A percentile compares a stretch with the other conserved stretches of the same genome.
These are phyloP conservation scores for Odontarrhena argentea DNA, from an alignment of 345 rosid species.

Conservation along the genomic window DNA sequence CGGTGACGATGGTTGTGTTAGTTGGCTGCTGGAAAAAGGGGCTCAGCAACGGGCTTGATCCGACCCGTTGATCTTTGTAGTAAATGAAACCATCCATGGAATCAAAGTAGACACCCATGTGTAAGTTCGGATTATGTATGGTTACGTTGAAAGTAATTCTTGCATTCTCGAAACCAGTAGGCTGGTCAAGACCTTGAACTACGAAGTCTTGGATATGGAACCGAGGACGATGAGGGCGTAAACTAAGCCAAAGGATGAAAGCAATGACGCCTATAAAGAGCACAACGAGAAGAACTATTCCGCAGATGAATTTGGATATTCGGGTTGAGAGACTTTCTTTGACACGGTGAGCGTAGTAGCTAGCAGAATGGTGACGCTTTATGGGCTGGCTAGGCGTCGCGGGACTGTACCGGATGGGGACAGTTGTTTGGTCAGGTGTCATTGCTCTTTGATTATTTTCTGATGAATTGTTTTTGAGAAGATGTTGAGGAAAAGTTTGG, in stretches of 20 bases:
- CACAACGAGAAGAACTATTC: conserved; percentile 53
- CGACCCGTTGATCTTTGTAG: conserved; percentile 63
- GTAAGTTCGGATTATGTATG: conserved; percentile 68
- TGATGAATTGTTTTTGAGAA: conserved; percentile 4
- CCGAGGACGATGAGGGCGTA: conserved; percentile 90
- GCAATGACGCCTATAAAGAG: conserved; percentile 52
- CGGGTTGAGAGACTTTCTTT: conserved; percentile 68
- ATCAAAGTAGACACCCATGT: conserved; percentile 62
- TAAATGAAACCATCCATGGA: conserved; percentile 54
- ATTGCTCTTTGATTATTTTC: conserved; percentile 20
- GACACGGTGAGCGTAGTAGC: conserved; percentile 64
- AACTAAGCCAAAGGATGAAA: conserved; percentile 75
- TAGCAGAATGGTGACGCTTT: conserved; percentile 51
- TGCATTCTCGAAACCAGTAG: conserved; percentile 59
- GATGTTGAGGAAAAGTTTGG: conserved; percentile 26
- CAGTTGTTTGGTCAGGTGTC: conserved; percentile 24
- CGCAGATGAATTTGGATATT: conserved; percentile 63
- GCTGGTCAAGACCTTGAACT: conserved; percentile 56
- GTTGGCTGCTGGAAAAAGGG: conserved; percentile 73
- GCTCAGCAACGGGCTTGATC: conserved; percentile 48
- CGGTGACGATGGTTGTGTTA: conserved; percentile 51
- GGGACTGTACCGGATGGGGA: conserved; percentile 38
- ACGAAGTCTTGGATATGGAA: conserved; percentile 54
- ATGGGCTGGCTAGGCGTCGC: conserved; percentile 16
- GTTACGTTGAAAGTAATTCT: conserved; percentile 63